Evolutionary conservation across 306 rosid species (phyloP), one percentile per base, ranked within the genome.

Genomic region (Quillaja saponaria): DNA sequence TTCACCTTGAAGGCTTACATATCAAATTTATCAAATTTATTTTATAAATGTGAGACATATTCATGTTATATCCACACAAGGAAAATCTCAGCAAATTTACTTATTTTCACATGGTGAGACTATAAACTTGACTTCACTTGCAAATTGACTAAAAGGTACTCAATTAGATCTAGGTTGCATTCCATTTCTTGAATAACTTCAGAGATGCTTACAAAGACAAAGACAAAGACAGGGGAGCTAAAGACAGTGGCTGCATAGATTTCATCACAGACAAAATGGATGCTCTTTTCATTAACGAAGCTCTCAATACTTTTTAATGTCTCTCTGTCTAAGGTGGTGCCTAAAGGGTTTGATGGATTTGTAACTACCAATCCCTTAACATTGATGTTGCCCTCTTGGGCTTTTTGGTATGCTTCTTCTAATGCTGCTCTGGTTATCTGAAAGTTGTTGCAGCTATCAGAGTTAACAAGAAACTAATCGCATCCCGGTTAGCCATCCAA

Each of bases 311-410:
- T 84, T 67, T 55, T 81, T 13, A 92, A 58, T 31, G 96, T 81
- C 39, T 70, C 84, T 38, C 67, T 78, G 67, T 86, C 92, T 4
- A 84, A 6, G 35, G 78, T 81, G 1, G 87, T 88, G 13, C 98
- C 98, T 8, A 91, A 54, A 4, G 98, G 98, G 64, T 91, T 88
- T 33, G 98, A 91, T 1, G 98, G 98, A 76, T 86, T 91, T 46
- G 98, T 82, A 55, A 91, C 56, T 78, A 91, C 53, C 67, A 91
- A 18, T 6, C 98, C 98, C 63, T 79, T 91, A 0, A 91, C 71
- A 0, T 86, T 91, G 58, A 88, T 84, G 45, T 78, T 76, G 51
- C 69, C 42, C 8, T 79, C 75, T 72, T 45, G 37, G 11, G 98
- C 95, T 16, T 84, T 82, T 5, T 77, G 58, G 33, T 88, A 84